A percentile compares a stretch with the other conserved stretches of the same genome.
phyloP scores from a whole-genome alignment of 2,329 filamentous ascomycete species.

The Colletotrichum siamense region DNA sequence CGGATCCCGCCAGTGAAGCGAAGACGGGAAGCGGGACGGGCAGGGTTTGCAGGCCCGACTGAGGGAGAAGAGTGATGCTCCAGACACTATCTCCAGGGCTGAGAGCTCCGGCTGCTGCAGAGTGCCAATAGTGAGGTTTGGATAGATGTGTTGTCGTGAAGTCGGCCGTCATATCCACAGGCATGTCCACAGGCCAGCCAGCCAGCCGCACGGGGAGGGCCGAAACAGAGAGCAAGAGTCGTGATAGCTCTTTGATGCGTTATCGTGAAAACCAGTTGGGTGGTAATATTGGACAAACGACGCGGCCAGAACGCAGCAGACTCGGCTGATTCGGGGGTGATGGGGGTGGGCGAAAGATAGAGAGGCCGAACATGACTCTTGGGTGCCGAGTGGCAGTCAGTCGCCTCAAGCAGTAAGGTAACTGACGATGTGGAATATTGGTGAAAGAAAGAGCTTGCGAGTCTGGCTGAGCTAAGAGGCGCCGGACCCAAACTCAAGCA shows the following conservation, averaged over 20 bases:
- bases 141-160: neutral
- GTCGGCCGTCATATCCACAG: neutral
- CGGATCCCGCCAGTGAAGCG: conserved; percentile 1
- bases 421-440: neutral
- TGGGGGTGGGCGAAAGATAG: neutral
- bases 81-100: conserved; percentile 1
- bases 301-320: neutral
- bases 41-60: neutral
- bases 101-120: conserved; percentile 1
- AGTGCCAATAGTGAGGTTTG: conserved; percentile 15
- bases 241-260: neutral
- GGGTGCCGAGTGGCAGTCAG: neutral
- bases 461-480: neutral
- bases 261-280: neutral
- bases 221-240: neutral
- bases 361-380: neutral
- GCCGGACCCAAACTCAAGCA: neutral
- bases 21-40: neutral
- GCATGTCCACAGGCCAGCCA: neutral
- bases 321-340: conserved; percentile 3
- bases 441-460: neutral
- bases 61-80: neutral
- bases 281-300: conserved; percentile 6
- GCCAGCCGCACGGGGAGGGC: neutral
- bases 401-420: neutral